Percentiles rank a stretch among this genome's conserved stretches.
Conservation (phyloP, 495 filamentous ascomycete species). For the Hypoxylon perforatum region DNA sequence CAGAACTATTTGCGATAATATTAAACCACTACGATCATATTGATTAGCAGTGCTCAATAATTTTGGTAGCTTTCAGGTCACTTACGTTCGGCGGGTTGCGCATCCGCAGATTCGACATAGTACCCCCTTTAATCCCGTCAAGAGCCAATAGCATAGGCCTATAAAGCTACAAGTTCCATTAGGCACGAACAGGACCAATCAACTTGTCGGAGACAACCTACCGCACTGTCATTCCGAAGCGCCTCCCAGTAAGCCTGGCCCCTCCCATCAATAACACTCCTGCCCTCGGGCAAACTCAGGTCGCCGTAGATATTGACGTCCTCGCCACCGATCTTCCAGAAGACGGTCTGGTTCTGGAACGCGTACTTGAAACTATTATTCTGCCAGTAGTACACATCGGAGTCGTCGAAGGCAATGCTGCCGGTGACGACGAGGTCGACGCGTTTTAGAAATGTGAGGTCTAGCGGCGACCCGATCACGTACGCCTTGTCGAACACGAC, state of each 20-base stretch:
- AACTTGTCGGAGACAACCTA: conserved; percentile 3
- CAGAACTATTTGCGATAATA: conserved; percentile 72
- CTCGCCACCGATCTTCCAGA: conserved; percentile 48
- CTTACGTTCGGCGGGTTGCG: conserved; percentile 68
- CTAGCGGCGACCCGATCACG: conserved; percentile 71
- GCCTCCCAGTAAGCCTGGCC: conserved; percentile 78
- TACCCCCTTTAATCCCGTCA: conserved; percentile 70
- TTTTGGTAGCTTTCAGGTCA: not conserved
- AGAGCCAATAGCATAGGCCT: conserved; percentile 65
- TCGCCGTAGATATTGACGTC: conserved; percentile 48
- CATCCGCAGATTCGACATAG: conserved; percentile 70
- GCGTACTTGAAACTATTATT: conserved; percentile 44
- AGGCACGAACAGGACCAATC: not conserved
- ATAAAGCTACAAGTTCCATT: conserved; percentile 36
- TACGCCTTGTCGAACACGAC: conserved; percentile 70
- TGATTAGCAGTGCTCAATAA: not conserved
- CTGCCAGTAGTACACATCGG: conserved; percentile 46
- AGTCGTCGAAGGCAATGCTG: conserved; percentile 34
- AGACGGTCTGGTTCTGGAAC: conserved; percentile 45
- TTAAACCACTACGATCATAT: conserved; percentile 63
- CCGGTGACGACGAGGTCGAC: conserved; percentile 64
- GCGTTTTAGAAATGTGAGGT: conserved; percentile 71
- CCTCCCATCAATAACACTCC: conserved; percentile 43
- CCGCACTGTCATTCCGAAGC: conserved; percentile 59
- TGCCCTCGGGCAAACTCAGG: conserved; percentile 27